Conservation (phyloP, 768 basidiomycete genomes). For the Xerocomellus dryophilus region DNA sequence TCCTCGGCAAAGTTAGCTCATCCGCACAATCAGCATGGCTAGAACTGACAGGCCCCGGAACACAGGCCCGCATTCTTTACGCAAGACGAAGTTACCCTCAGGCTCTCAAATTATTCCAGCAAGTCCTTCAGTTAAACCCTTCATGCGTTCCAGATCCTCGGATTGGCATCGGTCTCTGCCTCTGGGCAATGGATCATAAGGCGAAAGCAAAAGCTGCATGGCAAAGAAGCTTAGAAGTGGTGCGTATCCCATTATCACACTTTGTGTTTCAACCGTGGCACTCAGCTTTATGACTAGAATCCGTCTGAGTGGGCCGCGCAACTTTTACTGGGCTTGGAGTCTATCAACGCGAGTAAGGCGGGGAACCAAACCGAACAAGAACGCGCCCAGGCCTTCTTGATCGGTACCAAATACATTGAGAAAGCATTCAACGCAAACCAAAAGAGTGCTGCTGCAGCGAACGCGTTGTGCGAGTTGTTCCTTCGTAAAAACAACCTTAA, state of each 20-base stretch:
- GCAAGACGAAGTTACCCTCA: conserved; percentile 71
- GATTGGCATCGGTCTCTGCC: conserved; percentile 91
- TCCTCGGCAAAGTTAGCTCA: conserved; percentile 72
- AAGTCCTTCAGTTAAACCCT: conserved; percentile 74
- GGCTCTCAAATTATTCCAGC: conserved; percentile 83
- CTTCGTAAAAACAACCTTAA: conserved; percentile 64
- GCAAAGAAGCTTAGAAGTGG: conserved; percentile 84
- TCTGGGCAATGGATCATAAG: conserved; percentile 86
- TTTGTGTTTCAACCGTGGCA: neutral
- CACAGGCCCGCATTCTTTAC: conserved; percentile 81
- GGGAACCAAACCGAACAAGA: conserved; percentile 61
- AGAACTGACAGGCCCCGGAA: neutral
- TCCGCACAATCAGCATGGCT: neutral
- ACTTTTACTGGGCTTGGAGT: conserved; percentile 80
- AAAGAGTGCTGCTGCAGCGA: conserved; percentile 76
- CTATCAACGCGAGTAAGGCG: conserved; percentile 81
- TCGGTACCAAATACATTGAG: conserved; percentile 69
- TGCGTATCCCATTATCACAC: conserved; percentile 37
- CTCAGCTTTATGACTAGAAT: conserved; percentile 46
- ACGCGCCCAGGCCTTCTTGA: conserved; percentile 55
- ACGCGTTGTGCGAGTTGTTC: conserved; percentile 78
- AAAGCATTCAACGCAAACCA: conserved; percentile 74
- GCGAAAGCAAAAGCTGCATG: conserved; percentile 83
- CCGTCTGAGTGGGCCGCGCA: conserved; percentile 75
- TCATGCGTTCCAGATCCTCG: conserved; percentile 87